These are phyloP conservation scores for Termitomyces sp. DNA, from an alignment of 768 basidiomycete species.

Conservation along the genomic window DNA sequence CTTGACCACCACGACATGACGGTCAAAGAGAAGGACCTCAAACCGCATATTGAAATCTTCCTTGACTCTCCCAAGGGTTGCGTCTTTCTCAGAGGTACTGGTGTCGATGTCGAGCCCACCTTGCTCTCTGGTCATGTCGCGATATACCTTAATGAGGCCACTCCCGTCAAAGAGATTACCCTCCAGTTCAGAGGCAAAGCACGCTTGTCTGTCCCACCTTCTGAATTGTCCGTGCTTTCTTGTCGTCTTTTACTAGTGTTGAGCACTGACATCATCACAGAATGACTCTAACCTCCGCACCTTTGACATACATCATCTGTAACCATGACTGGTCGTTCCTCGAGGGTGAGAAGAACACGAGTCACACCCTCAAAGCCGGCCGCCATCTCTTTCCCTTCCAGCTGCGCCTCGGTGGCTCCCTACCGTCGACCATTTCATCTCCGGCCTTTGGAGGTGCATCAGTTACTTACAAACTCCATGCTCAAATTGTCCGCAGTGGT, in stretches of 20 bases:
- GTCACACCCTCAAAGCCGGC: constrained; percentile 94
- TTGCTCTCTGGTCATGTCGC: constrained; percentile 78
- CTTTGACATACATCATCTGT: constrained; percentile 59
- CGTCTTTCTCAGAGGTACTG: constrained; percentile 72
- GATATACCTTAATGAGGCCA: constrained; percentile 75
- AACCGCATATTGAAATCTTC: constrained; percentile 65
- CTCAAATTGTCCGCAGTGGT: constrained; percentile 73
- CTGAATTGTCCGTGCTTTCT: constrained; percentile 51
- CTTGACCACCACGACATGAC: constrained; percentile 27
- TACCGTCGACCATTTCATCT: constrained; percentile 75
- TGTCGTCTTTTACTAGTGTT: constrained; percentile 4
- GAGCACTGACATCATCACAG: constrained; percentile 20
- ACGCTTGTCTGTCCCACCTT: constrained; percentile 51
- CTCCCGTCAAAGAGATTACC: constrained; percentile 78
- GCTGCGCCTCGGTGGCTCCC: constrained; percentile 75
- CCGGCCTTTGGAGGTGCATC: constrained; percentile 51
- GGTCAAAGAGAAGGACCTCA: constrained; percentile 38
- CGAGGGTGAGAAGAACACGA: constrained; percentile 70
- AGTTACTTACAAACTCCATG: constrained; percentile 87
- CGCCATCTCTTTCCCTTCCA: constrained; percentile 91
- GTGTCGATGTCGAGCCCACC: constrained; percentile 79
- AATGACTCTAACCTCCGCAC: constrained; percentile 37
- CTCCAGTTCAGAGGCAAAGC: constrained; percentile 85
- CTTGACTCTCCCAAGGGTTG: constrained; percentile 54
- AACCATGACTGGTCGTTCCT: constrained; percentile 93